phyloP scores from a whole-genome alignment of 768 basidiomycete genomes.

The Podaxis sp. region DNA sequence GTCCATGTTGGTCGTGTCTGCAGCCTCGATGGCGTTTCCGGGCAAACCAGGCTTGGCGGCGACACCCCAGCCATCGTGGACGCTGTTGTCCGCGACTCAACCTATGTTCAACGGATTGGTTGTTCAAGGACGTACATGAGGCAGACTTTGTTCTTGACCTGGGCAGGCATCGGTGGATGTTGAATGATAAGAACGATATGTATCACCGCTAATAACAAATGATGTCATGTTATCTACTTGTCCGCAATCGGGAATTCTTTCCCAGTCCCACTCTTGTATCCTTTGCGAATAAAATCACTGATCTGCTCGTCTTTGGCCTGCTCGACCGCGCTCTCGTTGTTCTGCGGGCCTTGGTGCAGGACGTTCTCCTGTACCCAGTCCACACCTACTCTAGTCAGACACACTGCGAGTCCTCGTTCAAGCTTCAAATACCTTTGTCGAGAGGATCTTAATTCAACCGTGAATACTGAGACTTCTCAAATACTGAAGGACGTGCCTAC shows the following conservation, averaged over 20 bases:
- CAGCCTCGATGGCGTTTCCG: slow-evolving; percentile 88
- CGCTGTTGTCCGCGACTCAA: slow-evolving; percentile 35
- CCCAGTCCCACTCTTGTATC: slow-evolving; percentile 32
- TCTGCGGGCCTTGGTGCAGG: slow-evolving; percentile 31
- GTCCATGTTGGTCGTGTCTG: slow-evolving; percentile 86
- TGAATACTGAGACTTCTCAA: neutral
- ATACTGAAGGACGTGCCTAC: slow-evolving; percentile 14
- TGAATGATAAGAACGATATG: neutral
- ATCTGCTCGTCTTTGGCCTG: slow-evolving; percentile 41
- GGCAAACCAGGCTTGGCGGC: slow-evolving; percentile 62
- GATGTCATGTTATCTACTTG: slow-evolving; percentile 18
- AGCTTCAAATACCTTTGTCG: slow-evolving; percentile 26
- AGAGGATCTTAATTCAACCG: slow-evolving; percentile 21
- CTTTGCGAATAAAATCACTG: slow-evolving; percentile 30
- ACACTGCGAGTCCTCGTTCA: neutral
- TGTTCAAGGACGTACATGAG: slow-evolving; percentile 57
- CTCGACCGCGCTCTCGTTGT: slow-evolving; percentile 37
- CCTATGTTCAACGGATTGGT: too few species aligned
- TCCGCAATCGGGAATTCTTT: slow-evolving; percentile 31
- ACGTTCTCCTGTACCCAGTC: slow-evolving; percentile 37
- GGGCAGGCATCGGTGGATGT: slow-evolving; percentile 9
- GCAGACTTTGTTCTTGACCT: slow-evolving; percentile 86
- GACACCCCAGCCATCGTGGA: slow-evolving; percentile 97
- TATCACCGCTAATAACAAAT: neutral
- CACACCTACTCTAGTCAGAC: slow-evolving; percentile 21